Evolutionary conservation across 352 stramenopile genomes (phyloP), one percentile per base, ranked within the genome.

Genomic region (Phytophthora cryptogea): DNA sequence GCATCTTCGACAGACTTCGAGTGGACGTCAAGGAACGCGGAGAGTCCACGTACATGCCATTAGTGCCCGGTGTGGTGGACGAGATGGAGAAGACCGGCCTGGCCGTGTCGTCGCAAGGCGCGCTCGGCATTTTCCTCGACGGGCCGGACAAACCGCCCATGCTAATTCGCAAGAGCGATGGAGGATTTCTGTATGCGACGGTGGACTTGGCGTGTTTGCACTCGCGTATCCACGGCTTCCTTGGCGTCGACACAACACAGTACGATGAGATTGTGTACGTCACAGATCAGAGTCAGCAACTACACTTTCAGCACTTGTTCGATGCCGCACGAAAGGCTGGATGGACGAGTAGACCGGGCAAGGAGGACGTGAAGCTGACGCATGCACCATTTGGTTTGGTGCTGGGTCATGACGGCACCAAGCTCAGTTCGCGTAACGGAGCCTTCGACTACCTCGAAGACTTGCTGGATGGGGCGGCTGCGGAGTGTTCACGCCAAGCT

Each of bases 201-300:
- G 76, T 89, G 36, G 86, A 95, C 51, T 56, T 93, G 6, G 69
- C 83, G 26, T 89, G 81, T 32, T 56, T 95, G 16, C 64, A 88
- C 52, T 91, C 78, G 10, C 83, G 86, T 23, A 88, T 95, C 48
- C 76, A 86, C 43, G 83, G 83, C 10, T 84, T 89, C 42, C 69
- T 78, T 2, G 80, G 77, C 11, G 69, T 93, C 7, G 86, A 93
- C 31, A 45, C 71, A 1, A 89, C 69, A 10, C 48, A 65, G 31
- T 92, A 95, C 70, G 83, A 95, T 48, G 75, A 92, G 63, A 71
- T 92, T 32, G 63, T 95, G 16, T 93, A 95, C 58, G 76, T 93
- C 41, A 95, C 86, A 0, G 86, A 95, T 56, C 66, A 87, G 53
- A 90, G 83, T 30, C 86, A 95, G 56, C 73, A 89, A 43, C 49